phyloP scores from a whole-genome alignment of 768 basidiomycete species.

The Sporobolomyces roseus region DNA sequence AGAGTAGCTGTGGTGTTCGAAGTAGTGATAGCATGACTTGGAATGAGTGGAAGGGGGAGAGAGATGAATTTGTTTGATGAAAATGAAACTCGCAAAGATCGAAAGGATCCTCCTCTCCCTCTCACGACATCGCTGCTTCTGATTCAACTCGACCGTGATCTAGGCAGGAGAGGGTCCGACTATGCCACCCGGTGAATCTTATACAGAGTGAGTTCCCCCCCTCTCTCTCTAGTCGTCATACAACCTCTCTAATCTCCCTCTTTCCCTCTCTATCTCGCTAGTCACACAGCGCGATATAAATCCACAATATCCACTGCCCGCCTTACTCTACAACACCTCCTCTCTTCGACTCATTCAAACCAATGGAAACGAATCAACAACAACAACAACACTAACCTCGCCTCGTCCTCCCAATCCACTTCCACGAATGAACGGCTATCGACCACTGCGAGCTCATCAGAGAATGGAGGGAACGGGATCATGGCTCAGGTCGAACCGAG shows the following conservation, averaged over 20 bases:
- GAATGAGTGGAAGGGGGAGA: too few species aligned
- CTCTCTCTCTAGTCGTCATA: neutral
- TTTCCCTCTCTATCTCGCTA: neutral
- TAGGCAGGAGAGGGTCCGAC: too few species aligned
- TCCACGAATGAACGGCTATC: neutral
- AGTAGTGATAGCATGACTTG: too few species aligned
- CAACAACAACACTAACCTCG: neutral
- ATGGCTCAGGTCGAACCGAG: neutral
- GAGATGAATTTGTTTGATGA: too few species aligned
- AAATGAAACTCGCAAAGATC: too few species aligned
- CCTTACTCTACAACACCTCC: neutral
- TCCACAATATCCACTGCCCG: neutral
- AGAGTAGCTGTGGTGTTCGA: too few species aligned
- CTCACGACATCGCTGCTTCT: too few species aligned
- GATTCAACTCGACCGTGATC: neutral
- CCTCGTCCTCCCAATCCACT: neutral
- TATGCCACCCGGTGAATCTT: neutral
- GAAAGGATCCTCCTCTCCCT: too few species aligned
- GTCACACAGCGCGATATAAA: neutral
- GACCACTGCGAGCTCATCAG: neutral
- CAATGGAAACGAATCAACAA: neutral
- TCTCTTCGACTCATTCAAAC: neutral
- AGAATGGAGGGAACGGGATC: neutral
- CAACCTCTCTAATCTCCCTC: neutral
- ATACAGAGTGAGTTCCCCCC: slow-evolving; percentile 1